Base-by-base conservation (phyloP, 2,329 filamentous ascomycete genomes). In the Talaromyces rugulosus region DNA sequence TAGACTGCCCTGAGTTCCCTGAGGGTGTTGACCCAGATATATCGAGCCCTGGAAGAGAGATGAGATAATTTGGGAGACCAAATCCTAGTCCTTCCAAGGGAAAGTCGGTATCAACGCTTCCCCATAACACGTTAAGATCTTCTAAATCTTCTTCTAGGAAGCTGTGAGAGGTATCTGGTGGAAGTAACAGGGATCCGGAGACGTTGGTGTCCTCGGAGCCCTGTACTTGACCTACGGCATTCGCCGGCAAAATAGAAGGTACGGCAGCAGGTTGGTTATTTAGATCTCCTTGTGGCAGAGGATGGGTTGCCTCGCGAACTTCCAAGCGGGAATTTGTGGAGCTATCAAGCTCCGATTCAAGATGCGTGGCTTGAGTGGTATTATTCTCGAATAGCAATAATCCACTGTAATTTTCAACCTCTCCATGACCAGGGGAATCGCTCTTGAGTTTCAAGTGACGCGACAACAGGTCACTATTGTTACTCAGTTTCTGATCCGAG, bases 61-160 rank as follows among this genome's bases (percentile, higher is more conserved):
- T 59, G 50, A 59, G 58, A 59, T 59, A 23, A 23, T 59, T 59
- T 59, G 58, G 33, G n/a, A 59, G 58, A 59, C 58, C 34, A 54
- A 59, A 59, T 6, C 34, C 58, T 54, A 54, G 50, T 54, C 50
- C 58, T 59, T 59, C 58, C 58, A 59, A 23, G 50, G 57, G 42
- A 44, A 59, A 54, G 57, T 16, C 42, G 58, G 50, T 53, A 44
- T 59, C 50, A 54, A 59, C 4, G 33, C 16, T 59, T 59, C 50
- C 50, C 58, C 58, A 59, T 36, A 59, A 53, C 3, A 59, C 18
- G 51, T 59, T 59, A 14, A 59, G 58, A 59, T 59, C 58, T 44
- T 59, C 58, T 18, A 59, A n/a, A 59, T 59, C 54, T 31, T 59
- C 50, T 42, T 54, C 58, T 12, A 59, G 28, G 27, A 59, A 54